Evolutionary conservation across 163 green algal species (phyloP), one percentile per base, ranked within the genome.

Genomic region (Trebouxia gelatinosa): DNA sequence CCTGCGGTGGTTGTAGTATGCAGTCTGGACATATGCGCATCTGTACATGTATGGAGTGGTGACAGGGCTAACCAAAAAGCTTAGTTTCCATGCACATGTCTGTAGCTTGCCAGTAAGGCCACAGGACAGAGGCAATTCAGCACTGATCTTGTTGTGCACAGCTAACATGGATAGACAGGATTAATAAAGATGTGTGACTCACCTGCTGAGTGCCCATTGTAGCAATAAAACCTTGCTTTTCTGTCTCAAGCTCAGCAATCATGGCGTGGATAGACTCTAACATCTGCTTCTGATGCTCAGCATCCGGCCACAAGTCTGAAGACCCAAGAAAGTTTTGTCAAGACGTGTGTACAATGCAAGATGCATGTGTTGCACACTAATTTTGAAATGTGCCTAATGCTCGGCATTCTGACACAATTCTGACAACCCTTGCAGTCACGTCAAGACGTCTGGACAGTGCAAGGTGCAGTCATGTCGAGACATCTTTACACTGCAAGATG

Each of bases 241-340:
- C 64, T 5, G 37, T 37, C 32, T 72, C 64, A 26, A 72, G 19
- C 0, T 72, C 21, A 0, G 35, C 64, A 51, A 72, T 72, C 64
- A 72, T 72, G 19, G 35, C 19, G 34, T 72, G 35, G 21, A 72
- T 72, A 37, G 64, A 72, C 35, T 72, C 32, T 16, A 72, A 6
- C 35, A 54, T 26, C 64, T 72, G 64, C 35, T 72, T 35, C 35
- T 72, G 64, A 21, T 72, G 6, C 16, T 32, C 35, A 40, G 64
- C 64, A 21, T n/a, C 64, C 32, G n/a, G n/a, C n/a, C n/a, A n/a
- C n/a, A n/a, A n/a, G n/a, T n/a, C n/a, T n/a, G n/a, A n/a, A n/a
- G n/a, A n/a, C n/a, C n/a, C n/a, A n/a, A n/a, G n/a, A n/a, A n/a
- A n/a, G n/a, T n/a, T n/a, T n/a, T n/a, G n/a, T n/a, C n/a, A n/a